Evolutionary conservation across 768 basidiomycete species (phyloP), one percentile per base, ranked within the genome.

Genomic region (Hypholoma sublateritium): DNA sequence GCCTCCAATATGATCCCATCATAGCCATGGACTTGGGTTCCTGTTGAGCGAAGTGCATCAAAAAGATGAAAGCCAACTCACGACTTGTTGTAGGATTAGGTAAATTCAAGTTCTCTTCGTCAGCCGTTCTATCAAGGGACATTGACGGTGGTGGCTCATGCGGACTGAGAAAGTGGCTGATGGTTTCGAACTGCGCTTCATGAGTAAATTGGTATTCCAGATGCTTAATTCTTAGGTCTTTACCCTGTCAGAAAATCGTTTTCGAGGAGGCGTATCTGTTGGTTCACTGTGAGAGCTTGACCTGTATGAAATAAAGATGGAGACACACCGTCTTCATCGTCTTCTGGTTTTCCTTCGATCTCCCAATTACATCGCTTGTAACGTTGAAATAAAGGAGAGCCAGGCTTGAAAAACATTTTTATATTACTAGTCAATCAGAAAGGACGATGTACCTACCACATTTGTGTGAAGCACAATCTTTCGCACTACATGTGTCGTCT

Each of bases 321-420:
- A 24, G 5, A 62, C 67, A 60, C 59, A 89, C 90, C 88, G 67
- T 92, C 89, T 75, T 92, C 89, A 55, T 91, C 89, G 55, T 91
- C 90, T 70, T 92, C 90, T 22, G 89, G 89, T 50, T 72, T 74
- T 3, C 87, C 88, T 68, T 91, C 87, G 36, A 97, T 81, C 66
- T 89, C 86, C 94, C 94, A 97, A 41, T 87, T 89, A 70, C 94
- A 96, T 35, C 93, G 87, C 65, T 94, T 92, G 68, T 95, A 94
- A 12, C 88, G 80, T 67, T 97, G 94, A 66, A 97, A 97, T 21
- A 93, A 72, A 4, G 93, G 87, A 1, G 93, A 87, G 5, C 94
- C 94, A 28, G 91, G 89, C 94, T 96, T 51, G 13, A 57, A n/a
- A 49, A 43, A 45, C 53, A 36, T 39, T 28, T n/a, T 37, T 51